These are phyloP conservation scores for Wickerhamomyces kurtzmanii DNA, from an alignment of 805 yeast species.

Conservation along the genomic window DNA sequence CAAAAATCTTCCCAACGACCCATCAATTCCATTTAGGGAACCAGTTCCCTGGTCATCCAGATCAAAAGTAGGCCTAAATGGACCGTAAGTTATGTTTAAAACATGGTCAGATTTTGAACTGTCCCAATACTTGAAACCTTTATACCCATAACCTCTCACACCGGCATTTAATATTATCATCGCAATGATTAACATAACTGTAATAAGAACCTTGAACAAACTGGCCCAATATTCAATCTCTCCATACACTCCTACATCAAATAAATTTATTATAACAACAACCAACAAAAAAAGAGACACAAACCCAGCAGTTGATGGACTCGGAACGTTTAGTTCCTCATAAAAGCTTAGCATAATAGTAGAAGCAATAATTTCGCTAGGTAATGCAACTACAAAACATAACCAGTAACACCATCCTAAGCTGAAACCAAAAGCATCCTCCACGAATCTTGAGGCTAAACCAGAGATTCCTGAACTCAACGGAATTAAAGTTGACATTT, in stretches of 20 bases:
- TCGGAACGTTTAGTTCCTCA: slow-evolving; percentile 39
- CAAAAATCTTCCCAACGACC: slow-evolving; percentile 49
- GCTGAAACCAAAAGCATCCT: slow-evolving; percentile 70
- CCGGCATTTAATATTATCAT: slow-evolving; percentile 54
- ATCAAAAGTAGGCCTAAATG: slow-evolving; percentile 67
- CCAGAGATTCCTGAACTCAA: slow-evolving; percentile 76
- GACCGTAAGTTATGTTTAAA: slow-evolving; percentile 45
- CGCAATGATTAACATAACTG: slow-evolving; percentile 44
- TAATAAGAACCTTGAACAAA: slow-evolving; percentile 41
- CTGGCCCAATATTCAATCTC: slow-evolving; percentile 63
- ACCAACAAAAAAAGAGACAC: slow-evolving; percentile 45
- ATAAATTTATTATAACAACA: slow-evolving; percentile 40
- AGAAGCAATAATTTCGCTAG: slow-evolving; percentile 76
- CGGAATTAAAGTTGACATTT: slow-evolving; percentile 72
- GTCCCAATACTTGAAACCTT: slow-evolving; percentile 73
- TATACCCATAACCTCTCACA: slow-evolving; percentile 15
- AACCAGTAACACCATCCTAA: slow-evolving; percentile 69
- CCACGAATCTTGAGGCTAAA: slow-evolving; percentile 63
- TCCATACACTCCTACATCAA: slow-evolving; percentile 67
- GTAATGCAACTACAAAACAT: slow-evolving; percentile 61
- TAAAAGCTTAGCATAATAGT: slow-evolving; percentile 68
- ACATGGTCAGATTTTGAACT: slow-evolving; percentile 35
- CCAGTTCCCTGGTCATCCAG: slow-evolving; percentile 51
- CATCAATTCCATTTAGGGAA: slow-evolving; percentile 45
- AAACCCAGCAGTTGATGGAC: slow-evolving; percentile 52